These are phyloP conservation scores for Podila horticola DNA, from an alignment of 192 early-diverging fungal genomes.

Conservation along the genomic window DNA sequence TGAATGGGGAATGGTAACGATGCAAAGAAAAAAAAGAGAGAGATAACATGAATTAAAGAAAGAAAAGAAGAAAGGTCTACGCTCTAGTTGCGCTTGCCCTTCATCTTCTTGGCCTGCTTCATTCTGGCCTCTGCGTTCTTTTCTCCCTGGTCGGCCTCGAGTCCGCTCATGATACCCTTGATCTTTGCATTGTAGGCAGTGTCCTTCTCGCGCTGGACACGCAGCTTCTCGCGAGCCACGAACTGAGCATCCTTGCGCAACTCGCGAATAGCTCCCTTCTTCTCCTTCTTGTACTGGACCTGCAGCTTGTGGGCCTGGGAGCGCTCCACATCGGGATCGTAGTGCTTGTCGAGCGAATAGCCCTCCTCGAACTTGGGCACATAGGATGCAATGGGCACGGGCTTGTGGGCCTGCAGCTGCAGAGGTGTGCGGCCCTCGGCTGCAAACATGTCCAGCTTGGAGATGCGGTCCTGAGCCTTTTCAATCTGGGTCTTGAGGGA, in stretches of 20 bases:
- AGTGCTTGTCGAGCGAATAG: conserved; percentile 88
- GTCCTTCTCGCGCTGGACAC: conserved; percentile 82
- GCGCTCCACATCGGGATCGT: conserved; percentile 84
- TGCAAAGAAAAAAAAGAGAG: conserved; percentile 3
- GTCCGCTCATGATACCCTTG: conserved; percentile 84
- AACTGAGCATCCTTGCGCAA: conserved; percentile 95
- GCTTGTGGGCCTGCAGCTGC: conserved; percentile 84
- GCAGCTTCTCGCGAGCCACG: conserved; percentile 76
- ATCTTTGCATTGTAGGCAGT: conserved; percentile 88
- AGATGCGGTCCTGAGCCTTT: conserved; percentile 52
- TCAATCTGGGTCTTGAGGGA: conserved; percentile 44
- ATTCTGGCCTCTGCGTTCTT: conserved; percentile 74
- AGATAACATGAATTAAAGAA: background rate
- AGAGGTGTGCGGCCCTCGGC: conserved; percentile 72
- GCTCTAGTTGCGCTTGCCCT: conserved; percentile 41
- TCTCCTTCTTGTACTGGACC: conserved; percentile 89
- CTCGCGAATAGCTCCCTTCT: conserved; percentile 95
- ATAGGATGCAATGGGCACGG: conserved; percentile 87
- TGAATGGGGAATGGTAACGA: background rate
- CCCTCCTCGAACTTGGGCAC: conserved; percentile 92
- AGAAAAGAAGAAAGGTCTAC: background rate
- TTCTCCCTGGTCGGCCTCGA: conserved; percentile 88
- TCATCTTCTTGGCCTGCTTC: conserved; percentile 61
- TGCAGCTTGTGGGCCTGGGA: conserved; percentile 81
- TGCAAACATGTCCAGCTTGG: conserved; percentile 62